Conservation (phyloP, 371 early-diverging fungal genomes). For the Actinomortierella wolfii region DNA sequence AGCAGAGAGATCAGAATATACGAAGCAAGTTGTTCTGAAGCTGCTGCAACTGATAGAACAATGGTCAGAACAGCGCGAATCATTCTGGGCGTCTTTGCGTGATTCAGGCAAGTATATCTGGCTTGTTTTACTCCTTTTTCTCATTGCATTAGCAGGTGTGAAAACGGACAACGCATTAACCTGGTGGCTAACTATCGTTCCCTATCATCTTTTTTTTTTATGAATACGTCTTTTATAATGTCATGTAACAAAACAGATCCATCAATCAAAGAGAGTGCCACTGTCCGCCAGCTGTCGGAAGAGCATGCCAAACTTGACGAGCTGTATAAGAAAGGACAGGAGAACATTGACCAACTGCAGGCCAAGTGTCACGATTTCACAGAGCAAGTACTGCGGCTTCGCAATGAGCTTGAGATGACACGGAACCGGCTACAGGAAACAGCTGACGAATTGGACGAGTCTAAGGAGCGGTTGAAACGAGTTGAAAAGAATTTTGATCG, state of each 20-base stretch:
- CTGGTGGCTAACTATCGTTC: too few relatives aligned
- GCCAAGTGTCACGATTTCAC: slow-evolving; percentile 28
- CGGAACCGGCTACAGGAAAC: slow-evolving; percentile 18
- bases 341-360: slow-evolving; percentile 22
- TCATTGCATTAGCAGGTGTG: too few relatives aligned
- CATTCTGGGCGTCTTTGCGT: slow-evolving; percentile 23
- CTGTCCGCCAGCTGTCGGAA: slow-evolving; percentile 13
- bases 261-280: slow-evolving; percentile 12
- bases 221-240: too few relatives aligned
- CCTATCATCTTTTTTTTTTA: too few relatives aligned
- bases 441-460: slow-evolving; percentile 12
- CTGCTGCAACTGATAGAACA: slow-evolving; percentile 26
- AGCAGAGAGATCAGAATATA: slow-evolving; percentile 25
- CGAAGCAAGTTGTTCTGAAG: slow-evolving; percentile 34
- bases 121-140: too few relatives aligned
- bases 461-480: slow-evolving; percentile 9
- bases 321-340: slow-evolving; percentile 16
- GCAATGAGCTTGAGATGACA: slow-evolving; percentile 32
- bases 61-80: slow-evolving; percentile 27
- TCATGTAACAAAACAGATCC: slow-evolving; percentile 13
- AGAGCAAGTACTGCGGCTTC: slow-evolving; percentile 20
- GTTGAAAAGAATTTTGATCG: slow-evolving; percentile 23
- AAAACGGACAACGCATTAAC: too few relatives aligned
- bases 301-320: slow-evolving; percentile 9
- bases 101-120: slow-evolving; percentile 15